A percentile compares a stretch with the other conserved stretches of the same genome.
Evolutionary conservation across 2,329 filamentous ascomycete species (phyloP).

Genomic region (Cephalotrichum gorgonifer): DNA sequence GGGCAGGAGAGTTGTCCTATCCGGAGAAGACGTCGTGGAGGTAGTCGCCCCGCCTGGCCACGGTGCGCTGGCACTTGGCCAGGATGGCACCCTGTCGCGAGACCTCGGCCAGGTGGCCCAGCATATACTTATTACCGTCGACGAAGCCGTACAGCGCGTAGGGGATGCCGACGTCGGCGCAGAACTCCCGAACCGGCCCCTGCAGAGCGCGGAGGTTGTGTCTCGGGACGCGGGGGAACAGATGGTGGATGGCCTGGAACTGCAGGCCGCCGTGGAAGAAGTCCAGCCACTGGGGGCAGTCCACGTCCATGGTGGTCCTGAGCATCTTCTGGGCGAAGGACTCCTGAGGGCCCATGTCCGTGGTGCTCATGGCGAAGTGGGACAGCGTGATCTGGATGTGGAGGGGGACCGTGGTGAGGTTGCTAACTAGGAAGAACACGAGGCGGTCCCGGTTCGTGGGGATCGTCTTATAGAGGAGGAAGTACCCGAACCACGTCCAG

Average conservation of each 20-base stretch:
- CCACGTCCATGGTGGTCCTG: slow-evolving; percentile 87
- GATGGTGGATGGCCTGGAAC: slow-evolving; percentile 81
- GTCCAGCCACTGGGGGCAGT: slow-evolving; percentile 79
- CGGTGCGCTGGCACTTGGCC: slow-evolving; percentile 54
- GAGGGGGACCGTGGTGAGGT: slow-evolving; percentile 69
- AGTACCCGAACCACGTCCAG: slow-evolving; percentile 80
- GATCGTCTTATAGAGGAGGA: slow-evolving; percentile 63
- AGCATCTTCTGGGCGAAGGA: slow-evolving; percentile 88
- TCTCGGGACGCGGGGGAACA: slow-evolving; percentile 73
- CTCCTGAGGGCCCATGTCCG: slow-evolving; percentile 72
- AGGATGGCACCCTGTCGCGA: slow-evolving; percentile 69
- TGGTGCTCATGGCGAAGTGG: slow-evolving; percentile 88
- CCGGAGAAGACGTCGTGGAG: not conserved
- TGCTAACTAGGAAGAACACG: slow-evolving; percentile 67
- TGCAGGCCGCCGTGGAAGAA: slow-evolving; percentile 84
- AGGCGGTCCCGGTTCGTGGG: slow-evolving; percentile 60
- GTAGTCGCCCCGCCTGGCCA: slow-evolving; percentile 8
- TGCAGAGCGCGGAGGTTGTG: slow-evolving; percentile 73
- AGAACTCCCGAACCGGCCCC: slow-evolving; percentile 70
- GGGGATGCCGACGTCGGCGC: slow-evolving; percentile 69
- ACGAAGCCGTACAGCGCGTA: slow-evolving; percentile 82
- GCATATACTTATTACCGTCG: slow-evolving; percentile 71
- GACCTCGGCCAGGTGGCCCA: slow-evolving; percentile 67
- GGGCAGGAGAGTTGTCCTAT: too few relatives aligned
- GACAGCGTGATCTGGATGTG: slow-evolving; percentile 87